Base-by-base conservation (phyloP, 169 alveolate species). In the Cryptosporidium canis region DNA sequence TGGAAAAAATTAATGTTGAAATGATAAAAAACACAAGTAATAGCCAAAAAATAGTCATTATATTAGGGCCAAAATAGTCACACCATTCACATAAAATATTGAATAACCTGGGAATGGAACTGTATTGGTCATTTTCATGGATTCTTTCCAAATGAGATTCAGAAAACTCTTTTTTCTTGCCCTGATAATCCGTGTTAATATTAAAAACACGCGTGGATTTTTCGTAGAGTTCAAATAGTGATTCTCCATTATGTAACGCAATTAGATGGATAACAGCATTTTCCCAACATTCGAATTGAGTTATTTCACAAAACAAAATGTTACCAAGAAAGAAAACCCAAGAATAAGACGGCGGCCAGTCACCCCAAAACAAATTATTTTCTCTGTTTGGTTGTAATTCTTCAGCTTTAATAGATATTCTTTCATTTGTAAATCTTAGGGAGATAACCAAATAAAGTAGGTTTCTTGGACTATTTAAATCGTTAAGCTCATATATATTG, bases 261-360 rank as follows among this genome's bases (percentile, higher is more conserved):
- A 77, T 77, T 7, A 77, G 14, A 39, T 55, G 24, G 61, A 41
- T 44, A 37, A 77, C 44, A 56, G 9, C 51, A 77, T 58, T 39
- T 44, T 77, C 77, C 87, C 87, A 77, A 12, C 16, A 55, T 43
- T 39, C 65, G n/a, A 63, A 58, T 63, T 58, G 61, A 27, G 45
- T 58, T 31, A 77, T 44, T 29, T 77, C 63, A 56, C 44, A 18
- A 58, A 58, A 77, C 24, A 77, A 61, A 77, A 61, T 39, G 41
- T 58, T 77, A 4, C 87, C 87, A n/a, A 77, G 64, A 41, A 77
- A 77, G 61, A 77, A 77, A 18, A 77, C 77, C 87, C 87, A 77
- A 7, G 87, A 77, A 41, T 58, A 61, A 16, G 87, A 61, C 35
- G 87, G 87, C 41, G 87, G 87, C 87, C 87, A 77, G 44, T 77